Evolutionary conservation across 2,329 filamentous ascomycete genomes (phyloP).

Genomic region (Calycina herbarum): DNA sequence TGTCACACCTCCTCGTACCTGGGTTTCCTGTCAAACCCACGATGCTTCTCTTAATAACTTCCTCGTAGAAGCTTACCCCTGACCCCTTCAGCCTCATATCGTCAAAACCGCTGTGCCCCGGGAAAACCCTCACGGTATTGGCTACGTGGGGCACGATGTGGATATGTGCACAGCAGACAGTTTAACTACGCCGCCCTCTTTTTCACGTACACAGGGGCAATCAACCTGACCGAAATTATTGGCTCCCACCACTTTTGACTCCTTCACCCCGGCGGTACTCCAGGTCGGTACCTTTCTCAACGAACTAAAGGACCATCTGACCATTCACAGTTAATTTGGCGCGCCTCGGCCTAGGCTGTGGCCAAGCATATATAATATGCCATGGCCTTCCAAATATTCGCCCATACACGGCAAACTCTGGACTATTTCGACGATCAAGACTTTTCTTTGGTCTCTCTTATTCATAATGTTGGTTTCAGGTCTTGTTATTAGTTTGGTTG

Average conservation of each 20-base stretch:
- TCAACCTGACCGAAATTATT: neutral
- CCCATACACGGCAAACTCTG: neutral
- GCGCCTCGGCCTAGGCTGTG: neutral
- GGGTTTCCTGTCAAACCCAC: neutral
- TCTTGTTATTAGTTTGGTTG: neutral
- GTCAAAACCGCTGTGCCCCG: neutral
- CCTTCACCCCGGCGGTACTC: neutral
- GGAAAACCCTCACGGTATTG: neutral
- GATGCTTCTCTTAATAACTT: neutral
- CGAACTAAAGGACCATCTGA: neutral
- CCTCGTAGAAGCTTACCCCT: neutral
- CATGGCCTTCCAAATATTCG: neutral
- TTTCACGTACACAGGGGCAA: neutral
- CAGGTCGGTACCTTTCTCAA: neutral
- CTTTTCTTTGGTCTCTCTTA: neutral
- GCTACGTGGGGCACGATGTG: neutral
- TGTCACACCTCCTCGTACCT: neutral
- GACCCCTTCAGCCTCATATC: neutral
- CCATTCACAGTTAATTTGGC: neutral
- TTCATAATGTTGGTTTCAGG: slow-evolving; percentile 3
- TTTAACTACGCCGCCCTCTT: neutral
- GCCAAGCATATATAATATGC: neutral
- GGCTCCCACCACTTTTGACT: neutral
- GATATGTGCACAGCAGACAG: neutral
- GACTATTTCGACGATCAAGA: neutral